Percentiles rank a stretch among this genome's conserved stretches.
phyloP scores from a whole-genome alignment of 768 basidiomycete species.

The Termitomyces sp. region DNA sequence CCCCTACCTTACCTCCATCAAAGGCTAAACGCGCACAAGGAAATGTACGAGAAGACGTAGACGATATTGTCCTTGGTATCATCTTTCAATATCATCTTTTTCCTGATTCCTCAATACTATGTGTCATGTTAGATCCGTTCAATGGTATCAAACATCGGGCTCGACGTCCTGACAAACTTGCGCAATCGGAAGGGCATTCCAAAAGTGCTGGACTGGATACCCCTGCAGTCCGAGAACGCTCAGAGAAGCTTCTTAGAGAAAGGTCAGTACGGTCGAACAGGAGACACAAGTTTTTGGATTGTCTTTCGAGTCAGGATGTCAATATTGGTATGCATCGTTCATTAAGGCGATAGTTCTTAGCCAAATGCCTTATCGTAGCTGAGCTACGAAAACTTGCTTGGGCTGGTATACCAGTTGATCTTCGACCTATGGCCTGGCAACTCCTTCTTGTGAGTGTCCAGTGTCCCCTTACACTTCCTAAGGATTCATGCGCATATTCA shows the following conservation, averaged over 20 bases:
- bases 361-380: slow-evolving; percentile 32
- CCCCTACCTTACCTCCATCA: slow-evolving; percentile 23
- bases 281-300: slow-evolving; percentile 78
- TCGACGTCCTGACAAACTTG: slow-evolving; percentile 33
- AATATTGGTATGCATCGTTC: slow-evolving; percentile 62
- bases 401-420: slow-evolving; percentile 86
- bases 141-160: slow-evolving; percentile 46
- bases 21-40: slow-evolving; percentile 46
- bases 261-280: slow-evolving; percentile 76
- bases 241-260: slow-evolving; percentile 66
- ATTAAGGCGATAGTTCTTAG: not conserved
- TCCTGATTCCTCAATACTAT: slow-evolving; percentile 22
- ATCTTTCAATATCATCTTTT: slow-evolving; percentile 10
- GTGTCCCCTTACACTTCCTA: not conserved
- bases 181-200: slow-evolving; percentile 19
- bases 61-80: slow-evolving; percentile 76
- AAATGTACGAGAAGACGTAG: slow-evolving; percentile 60
- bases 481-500: slow-evolving; percentile 5
- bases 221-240: slow-evolving; percentile 35
- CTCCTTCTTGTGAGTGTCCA: slow-evolving; percentile 71
- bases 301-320: slow-evolving; percentile 71
- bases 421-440: slow-evolving; percentile 93
- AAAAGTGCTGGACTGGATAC: slow-evolving; percentile 18
- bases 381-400: slow-evolving; percentile 91
- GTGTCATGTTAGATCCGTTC: slow-evolving; percentile 49